Base-by-base conservation (phyloP, 2,329 filamentous ascomycete species). In the Aspergillus jensenii region DNA sequence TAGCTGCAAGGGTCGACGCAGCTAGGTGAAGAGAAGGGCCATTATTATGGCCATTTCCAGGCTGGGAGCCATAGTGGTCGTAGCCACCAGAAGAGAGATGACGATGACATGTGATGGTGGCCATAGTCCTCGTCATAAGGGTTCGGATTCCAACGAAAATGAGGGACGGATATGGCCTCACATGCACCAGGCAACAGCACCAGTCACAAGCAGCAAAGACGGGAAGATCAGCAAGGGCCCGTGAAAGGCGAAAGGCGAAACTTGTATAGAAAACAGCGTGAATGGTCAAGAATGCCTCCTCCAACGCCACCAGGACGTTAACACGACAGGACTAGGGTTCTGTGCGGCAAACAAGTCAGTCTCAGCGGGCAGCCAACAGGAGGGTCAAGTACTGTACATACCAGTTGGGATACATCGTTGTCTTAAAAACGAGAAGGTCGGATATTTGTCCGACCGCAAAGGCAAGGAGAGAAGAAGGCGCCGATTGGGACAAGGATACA, bases 101-200 rank as follows among this genome's bases (percentile, higher is more conserved):
- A 57, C 54, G 63, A 61, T 61, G 62, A 55, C 69, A 71, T 71
- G 68, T 72, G 69, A 71, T 61, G 49, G 67, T 62, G 23, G 63
- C 37, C 55, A 62, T 62, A 17, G 46, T 45, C 40, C 31, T 35
- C 48, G 55, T 55, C 59, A 63, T 61, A 51, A 59, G 57, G 54
- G 52, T 44, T 40, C 40, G 43, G 44, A 47, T 51, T 55, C 17
- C 46, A 57, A 50, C 51, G 35, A 39, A 53, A 57, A 50, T 50
- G 31, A 39, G 50, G 43, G 41, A 48, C 46, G 45, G 46, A 40
- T 53, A 55, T 31, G 51, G 55, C 43, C 59, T 64, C 62, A 61
- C 60, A 64, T 61, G 57, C 52, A 33, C 55, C 41, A 56, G 53
- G 53, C 62, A 60, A 64, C 56, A 55, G 56, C 56, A 59, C 58